Conservation (phyloP, 2,329 filamentous ascomycete species). For the Alternaria tenuissima region DNA sequence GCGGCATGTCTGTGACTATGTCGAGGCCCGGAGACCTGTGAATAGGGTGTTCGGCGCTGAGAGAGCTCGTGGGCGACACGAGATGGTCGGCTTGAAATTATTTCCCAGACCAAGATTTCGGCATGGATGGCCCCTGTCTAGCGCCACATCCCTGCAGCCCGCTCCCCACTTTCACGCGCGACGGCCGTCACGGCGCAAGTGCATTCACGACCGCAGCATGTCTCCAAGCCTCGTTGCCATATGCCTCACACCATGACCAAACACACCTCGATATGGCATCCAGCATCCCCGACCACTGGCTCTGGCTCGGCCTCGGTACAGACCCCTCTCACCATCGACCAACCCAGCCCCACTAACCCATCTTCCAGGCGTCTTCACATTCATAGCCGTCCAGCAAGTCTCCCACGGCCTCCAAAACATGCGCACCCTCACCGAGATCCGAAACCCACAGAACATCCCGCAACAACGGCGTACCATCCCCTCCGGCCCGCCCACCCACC, state of each 20-base stretch:
- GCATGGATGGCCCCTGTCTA: constrained; percentile 22
- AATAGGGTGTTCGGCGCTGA: neutral
- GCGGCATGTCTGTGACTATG: constrained; percentile 70
- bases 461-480: constrained; percentile 11
- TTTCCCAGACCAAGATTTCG: constrained; percentile 32
- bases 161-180: constrained; percentile 15
- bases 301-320: constrained; percentile 58
- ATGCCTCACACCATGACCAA: constrained; percentile 21
- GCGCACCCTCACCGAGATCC: constrained; percentile 72
- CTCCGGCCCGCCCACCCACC: constrained; percentile 69
- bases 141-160: constrained; percentile 9
- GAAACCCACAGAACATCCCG: constrained; percentile 67
- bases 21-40: constrained; percentile 2
- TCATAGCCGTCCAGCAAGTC: constrained; percentile 66
- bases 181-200: constrained; percentile 27
- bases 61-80: constrained; percentile 7
- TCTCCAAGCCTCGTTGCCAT: neutral
- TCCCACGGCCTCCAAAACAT: constrained; percentile 66
- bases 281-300: constrained; percentile 55
- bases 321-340: constrained; percentile 53
- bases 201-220: constrained; percentile 7
- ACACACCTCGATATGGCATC: constrained; percentile 40
- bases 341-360: constrained; percentile 46
- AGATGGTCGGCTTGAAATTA: constrained; percentile 20
- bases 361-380: constrained; percentile 61